These are phyloP conservation scores for Amesomyces nigricolor DNA, from an alignment of 2,329 filamentous ascomycete genomes.

Conservation along the genomic window DNA sequence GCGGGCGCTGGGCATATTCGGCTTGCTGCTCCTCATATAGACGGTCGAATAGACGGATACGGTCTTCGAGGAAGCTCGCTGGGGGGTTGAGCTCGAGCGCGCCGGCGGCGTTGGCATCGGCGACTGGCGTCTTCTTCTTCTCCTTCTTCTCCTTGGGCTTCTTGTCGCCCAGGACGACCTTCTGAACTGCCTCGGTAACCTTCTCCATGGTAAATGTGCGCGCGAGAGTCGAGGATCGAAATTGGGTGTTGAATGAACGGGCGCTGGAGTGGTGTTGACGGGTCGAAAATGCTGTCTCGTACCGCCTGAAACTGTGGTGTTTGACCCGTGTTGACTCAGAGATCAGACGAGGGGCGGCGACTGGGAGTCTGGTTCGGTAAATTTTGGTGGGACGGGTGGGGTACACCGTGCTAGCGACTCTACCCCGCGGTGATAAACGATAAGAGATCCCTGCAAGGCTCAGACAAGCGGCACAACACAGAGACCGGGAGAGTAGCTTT, in stretches of 20 bases:
- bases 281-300: not conserved
- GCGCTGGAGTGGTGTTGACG: not conserved
- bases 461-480: too few species aligned
- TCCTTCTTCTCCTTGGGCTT: conserved; percentile 46
- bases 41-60: conserved; percentile 81
- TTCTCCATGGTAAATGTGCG: conserved; percentile 22
- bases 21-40: conserved; percentile 80
- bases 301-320: conserved; percentile 18
- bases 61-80: conserved; percentile 74
- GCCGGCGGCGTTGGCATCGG: conserved; percentile 34
- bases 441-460: conserved; percentile 9
- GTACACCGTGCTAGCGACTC: not conserved
- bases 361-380: conserved; percentile 17
- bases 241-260: not conserved
- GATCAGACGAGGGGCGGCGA: conserved; percentile 14
- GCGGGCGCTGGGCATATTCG: conserved; percentile 64
- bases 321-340: conserved; percentile 16
- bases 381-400: conserved; percentile 15
- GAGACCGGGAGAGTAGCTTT: too few species aligned
- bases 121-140: conserved; percentile 47
- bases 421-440: conserved; percentile 24
- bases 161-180: conserved; percentile 35
- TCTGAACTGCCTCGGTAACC: conserved; percentile 27
- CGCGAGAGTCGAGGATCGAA: not conserved
- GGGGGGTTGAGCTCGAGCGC: conserved; percentile 47